Conservation (phyloP, 441 rosid genomes). For the Populus hybrid region DNA sequence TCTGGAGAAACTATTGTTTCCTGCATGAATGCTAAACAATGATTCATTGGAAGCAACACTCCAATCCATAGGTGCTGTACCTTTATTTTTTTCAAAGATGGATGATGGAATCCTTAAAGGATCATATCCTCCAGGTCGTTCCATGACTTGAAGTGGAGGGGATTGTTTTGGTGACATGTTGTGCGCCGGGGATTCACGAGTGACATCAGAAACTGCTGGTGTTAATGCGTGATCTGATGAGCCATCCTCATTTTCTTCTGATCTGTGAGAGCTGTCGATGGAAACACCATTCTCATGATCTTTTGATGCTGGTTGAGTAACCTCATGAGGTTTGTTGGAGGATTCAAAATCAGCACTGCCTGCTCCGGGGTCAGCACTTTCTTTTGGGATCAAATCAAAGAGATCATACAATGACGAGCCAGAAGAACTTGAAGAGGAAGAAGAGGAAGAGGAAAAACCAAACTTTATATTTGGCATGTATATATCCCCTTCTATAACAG, state of each 20-base stretch:
- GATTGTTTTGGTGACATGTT: slow-evolving; percentile 37
- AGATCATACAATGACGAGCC: slow-evolving; percentile 32
- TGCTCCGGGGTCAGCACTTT: background rate
- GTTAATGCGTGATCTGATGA: slow-evolving; percentile 27
- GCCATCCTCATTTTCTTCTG: slow-evolving; percentile 24
- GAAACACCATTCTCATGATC: slow-evolving; percentile 1
- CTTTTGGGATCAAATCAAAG: slow-evolving; percentile 21
- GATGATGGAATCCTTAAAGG: slow-evolving; percentile 48
- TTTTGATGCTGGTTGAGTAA: background rate
- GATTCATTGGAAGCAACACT: slow-evolving; percentile 79
- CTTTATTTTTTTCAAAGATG: slow-evolving; percentile 37
- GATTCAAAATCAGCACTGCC: background rate
- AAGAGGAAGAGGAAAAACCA: slow-evolving; percentile 15
- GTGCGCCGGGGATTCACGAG: slow-evolving; percentile 26
- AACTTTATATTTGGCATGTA: background rate
- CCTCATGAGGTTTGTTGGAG: background rate
- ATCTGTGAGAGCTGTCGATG: slow-evolving; percentile 15
- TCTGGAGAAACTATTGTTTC: slow-evolving; percentile 43
- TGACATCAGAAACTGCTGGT: slow-evolving; percentile 36
- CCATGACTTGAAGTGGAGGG: slow-evolving; percentile 68
- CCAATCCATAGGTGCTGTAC: slow-evolving; percentile 39
- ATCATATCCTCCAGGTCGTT: slow-evolving; percentile 44
- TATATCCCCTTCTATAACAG: background rate
- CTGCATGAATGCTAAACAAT: slow-evolving; percentile 70
- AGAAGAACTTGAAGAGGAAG: slow-evolving; percentile 29